These are phyloP conservation scores for Atkinsonella texensis DNA, from an alignment of 2,329 filamentous ascomycete genomes.

Conservation along the genomic window DNA sequence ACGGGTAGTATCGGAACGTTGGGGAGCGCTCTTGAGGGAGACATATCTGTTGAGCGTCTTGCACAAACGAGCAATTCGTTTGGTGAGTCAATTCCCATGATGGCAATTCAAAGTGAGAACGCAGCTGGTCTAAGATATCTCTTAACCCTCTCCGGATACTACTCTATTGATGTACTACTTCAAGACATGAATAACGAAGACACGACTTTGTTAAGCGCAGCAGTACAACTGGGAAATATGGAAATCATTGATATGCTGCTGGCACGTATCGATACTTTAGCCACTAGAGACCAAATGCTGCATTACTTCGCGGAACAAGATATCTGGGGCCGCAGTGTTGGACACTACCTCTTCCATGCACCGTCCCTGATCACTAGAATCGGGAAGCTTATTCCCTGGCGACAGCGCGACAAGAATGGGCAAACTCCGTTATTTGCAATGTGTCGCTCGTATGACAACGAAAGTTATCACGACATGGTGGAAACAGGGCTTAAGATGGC, in stretches of 20 bases:
- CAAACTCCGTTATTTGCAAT: slow-evolving; percentile 96
- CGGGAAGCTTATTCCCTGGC: slow-evolving; percentile 73
- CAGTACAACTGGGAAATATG: slow-evolving; percentile 70
- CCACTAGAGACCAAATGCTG: slow-evolving; percentile 42
- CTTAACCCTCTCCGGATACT: slow-evolving; percentile 64
- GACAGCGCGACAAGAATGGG: slow-evolving; percentile 84
- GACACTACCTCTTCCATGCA: slow-evolving; percentile 93
- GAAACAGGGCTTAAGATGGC: slow-evolving; percentile 67
- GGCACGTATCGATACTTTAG: slow-evolving; percentile 51
- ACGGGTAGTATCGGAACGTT: slow-evolving; percentile 67
- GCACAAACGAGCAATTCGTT: slow-evolving; percentile 56
- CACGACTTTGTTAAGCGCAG: slow-evolving; percentile 78
- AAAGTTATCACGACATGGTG: slow-evolving; percentile 79
- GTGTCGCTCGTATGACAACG: slow-evolving; percentile 90
- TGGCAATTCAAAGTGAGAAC: slow-evolving; percentile 65
- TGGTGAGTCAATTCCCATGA: slow-evolving; percentile 82
- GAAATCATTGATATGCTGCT: slow-evolving; percentile 67
- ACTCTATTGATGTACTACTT: slow-evolving; percentile 56
- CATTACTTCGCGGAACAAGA: slow-evolving; percentile 69
- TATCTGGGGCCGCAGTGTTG: slow-evolving; percentile 73
- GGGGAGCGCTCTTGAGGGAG: slow-evolving; percentile 64
- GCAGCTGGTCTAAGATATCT: slow-evolving; percentile 67
- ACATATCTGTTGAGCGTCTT: slow-evolving; percentile 70
- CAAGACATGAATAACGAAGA: slow-evolving; percentile 83
- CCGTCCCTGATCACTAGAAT: slow-evolving; percentile 69